These are phyloP conservation scores for Colletotrichum orbiculare DNA, from an alignment of 2,329 filamentous ascomycete genomes.

Conservation along the genomic window DNA sequence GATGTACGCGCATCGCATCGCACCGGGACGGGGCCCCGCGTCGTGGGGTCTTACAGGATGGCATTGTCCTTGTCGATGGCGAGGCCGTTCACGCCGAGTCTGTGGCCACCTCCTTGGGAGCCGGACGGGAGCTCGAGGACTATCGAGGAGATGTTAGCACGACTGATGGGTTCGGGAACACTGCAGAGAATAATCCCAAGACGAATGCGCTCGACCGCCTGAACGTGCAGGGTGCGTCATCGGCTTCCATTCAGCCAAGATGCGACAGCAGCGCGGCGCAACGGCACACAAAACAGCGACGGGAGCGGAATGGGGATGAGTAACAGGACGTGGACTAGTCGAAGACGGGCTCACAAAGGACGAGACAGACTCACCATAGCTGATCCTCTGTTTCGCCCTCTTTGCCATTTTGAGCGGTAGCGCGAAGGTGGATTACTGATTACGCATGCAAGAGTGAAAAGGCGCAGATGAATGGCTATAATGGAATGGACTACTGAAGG, in stretches of 20 bases:
- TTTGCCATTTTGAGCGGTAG: constrained; percentile 64
- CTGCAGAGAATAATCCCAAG: neutral
- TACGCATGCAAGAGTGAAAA: constrained; percentile 23
- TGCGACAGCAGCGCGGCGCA: constrained; percentile 17
- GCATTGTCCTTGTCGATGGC: constrained; percentile 85
- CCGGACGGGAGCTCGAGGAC: constrained; percentile 68
- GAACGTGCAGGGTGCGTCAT: constrained; percentile 27
- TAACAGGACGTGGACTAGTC: neutral
- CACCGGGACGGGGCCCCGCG: neutral
- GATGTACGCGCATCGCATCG: constrained; percentile 28
- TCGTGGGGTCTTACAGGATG: constrained; percentile 76
- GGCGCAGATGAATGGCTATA: neutral
- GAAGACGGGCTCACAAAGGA: neutral
- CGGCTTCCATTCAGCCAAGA: constrained; percentile 1
- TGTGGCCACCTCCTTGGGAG: constrained; percentile 79
- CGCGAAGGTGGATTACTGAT: constrained; percentile 30
- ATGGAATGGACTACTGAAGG: neutral
- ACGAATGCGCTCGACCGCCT: constrained; percentile 5
- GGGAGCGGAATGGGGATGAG: constrained; percentile 1
- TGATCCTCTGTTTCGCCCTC: constrained; percentile 76
- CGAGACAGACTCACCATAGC: constrained; percentile 66
- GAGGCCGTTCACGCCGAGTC: constrained; percentile 93
- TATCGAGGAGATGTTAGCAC: constrained; percentile 43
- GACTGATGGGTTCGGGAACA: too few species aligned
- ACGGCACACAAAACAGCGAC: constrained; percentile 13